Percentiles rank a stretch among this genome's conserved stretches.
phyloP scores from a whole-genome alignment of 768 basidiomycete genomes.

The Astraeus odoratus region DNA sequence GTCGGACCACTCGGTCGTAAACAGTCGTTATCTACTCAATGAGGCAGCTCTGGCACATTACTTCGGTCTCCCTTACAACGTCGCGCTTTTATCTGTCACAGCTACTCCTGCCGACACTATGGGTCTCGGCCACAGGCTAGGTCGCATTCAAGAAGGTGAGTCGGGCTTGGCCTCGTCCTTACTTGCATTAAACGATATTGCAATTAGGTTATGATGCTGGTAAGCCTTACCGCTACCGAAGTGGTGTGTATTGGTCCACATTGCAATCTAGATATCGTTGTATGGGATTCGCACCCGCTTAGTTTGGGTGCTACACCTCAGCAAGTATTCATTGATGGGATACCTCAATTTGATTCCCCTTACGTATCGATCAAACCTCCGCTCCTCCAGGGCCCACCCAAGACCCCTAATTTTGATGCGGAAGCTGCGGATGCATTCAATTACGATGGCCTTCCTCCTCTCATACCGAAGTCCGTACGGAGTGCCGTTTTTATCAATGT shows the following conservation, averaged over 20 bases:
- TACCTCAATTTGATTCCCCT: constrained; percentile 56
- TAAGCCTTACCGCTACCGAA: constrained; percentile 9
- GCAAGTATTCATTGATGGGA: constrained; percentile 82
- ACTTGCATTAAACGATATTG: not conserved
- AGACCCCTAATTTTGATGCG: constrained; percentile 62
- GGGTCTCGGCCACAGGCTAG: constrained; percentile 74
- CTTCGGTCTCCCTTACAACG: constrained; percentile 50
- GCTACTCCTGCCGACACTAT: constrained; percentile 56
- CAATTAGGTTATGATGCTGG: constrained; percentile 40
- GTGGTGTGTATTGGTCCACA: not conserved
- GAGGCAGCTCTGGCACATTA: constrained; percentile 70
- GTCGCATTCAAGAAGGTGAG: constrained; percentile 46
- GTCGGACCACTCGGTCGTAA: constrained; percentile 54
- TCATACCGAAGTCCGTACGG: constrained; percentile 33
- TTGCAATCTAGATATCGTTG: constrained; percentile 46
- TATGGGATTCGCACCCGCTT: constrained; percentile 75
- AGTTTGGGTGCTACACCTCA: constrained; percentile 66
- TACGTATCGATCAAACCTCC: constrained; percentile 32
- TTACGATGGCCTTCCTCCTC: constrained; percentile 72
- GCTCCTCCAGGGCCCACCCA: constrained; percentile 40
- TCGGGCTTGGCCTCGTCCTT: not conserved
- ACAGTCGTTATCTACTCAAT: constrained; percentile 61
- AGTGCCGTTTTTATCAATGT: constrained; percentile 65
- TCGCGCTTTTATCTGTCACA: constrained; percentile 62
- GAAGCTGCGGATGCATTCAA: constrained; percentile 56